Percentiles rank a stretch among this genome's conserved stretches.
Conservation (phyloP, 176 grass and related monocot species). For the Bonia amplexicaulis region DNA sequence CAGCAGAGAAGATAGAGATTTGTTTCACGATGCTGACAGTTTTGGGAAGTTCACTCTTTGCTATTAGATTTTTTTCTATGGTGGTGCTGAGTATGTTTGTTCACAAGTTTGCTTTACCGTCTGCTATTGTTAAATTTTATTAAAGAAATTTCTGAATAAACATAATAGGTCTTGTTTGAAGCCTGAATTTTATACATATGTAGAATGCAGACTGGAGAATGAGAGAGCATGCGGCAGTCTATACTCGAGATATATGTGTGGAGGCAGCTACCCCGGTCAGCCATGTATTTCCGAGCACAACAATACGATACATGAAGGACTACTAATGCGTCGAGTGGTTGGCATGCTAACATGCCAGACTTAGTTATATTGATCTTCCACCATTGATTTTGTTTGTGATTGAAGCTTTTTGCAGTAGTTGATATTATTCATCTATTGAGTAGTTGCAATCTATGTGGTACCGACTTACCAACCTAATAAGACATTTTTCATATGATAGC, state of each 20-base stretch:
- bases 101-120: conserved; percentile 26
- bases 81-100: conserved; percentile 3
- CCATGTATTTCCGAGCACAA: not conserved
- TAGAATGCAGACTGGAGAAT: conserved; percentile 1
- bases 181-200: conserved; percentile 7
- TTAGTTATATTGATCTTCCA: not conserved
- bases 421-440: not conserved
- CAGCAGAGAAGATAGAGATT: conserved; percentile 35
- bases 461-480: not conserved
- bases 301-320: not conserved
- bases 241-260: not conserved
- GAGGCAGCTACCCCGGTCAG: not conserved
- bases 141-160: conserved; percentile 33
- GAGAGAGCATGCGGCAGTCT: not conserved
- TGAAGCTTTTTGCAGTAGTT: not conserved
- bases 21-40: conserved; percentile 32
- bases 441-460: not conserved
- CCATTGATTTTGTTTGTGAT: not conserved
- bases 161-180: not conserved
- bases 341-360: not conserved
- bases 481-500: not conserved
- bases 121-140: conserved; percentile 30
- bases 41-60: conserved; percentile 31
- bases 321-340: not conserved
- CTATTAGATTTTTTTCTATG: conserved; percentile 1